Evolutionary conservation across 208 protist species (phyloP).

Genomic region (Tritrichomonas musculus): DNA sequence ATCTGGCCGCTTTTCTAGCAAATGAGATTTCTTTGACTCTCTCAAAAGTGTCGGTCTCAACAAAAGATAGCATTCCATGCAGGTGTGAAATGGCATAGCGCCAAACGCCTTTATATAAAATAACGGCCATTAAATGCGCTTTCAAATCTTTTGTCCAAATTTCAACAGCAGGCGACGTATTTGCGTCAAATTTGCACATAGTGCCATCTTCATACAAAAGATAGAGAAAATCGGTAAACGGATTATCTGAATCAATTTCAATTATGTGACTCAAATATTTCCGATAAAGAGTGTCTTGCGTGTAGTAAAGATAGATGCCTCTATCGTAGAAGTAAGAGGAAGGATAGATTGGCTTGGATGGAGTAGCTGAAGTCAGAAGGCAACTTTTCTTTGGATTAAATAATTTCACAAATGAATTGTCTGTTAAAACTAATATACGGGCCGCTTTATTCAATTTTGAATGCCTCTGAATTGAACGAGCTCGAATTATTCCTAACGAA

Average conservation of each 20-base stretch:
- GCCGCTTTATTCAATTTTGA: neutral
- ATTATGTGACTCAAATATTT: neutral
- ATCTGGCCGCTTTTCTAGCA: neutral
- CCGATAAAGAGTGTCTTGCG: neutral
- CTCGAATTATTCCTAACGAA: neutral
- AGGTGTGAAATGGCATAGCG: neutral
- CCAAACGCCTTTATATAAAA: neutral
- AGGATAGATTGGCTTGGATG: neutral
- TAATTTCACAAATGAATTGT: neutral
- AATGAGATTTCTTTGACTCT: neutral
- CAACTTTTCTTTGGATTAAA: neutral
- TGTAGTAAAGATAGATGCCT: neutral
- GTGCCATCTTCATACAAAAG: neutral
- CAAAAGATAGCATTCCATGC: neutral
- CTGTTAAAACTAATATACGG: neutral
- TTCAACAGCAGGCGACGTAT: neutral
- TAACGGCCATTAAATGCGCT: neutral
- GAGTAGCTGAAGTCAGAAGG: neutral
- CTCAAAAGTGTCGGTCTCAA: neutral
- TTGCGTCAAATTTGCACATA: neutral
- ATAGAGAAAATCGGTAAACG: neutral
- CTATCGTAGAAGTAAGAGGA: neutral
- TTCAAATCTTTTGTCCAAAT: neutral
- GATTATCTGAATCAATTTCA: neutral
- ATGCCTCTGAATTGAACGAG: neutral